These are phyloP conservation scores for Sclerotinia glacialis DNA, from an alignment of 2,329 filamentous ascomycete species.

Conservation along the genomic window DNA sequence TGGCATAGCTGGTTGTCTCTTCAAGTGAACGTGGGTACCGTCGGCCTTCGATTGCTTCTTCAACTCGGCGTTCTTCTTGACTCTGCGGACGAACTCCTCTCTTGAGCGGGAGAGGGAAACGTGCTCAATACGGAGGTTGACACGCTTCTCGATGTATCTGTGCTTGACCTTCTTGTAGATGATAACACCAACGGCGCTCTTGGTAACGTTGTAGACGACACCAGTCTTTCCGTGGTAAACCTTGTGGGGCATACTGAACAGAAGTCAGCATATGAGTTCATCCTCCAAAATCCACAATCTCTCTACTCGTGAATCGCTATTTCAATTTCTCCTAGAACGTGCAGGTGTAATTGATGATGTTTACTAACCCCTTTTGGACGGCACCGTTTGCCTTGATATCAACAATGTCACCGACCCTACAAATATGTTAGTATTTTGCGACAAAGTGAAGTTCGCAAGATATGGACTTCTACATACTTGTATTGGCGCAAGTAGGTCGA, in stretches of 20 bases:
- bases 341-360: neutral
- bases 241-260: slow-evolving; percentile 84
- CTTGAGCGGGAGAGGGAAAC: slow-evolving; percentile 89
- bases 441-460: neutral
- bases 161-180: slow-evolving; percentile 99
- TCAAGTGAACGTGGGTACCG: slow-evolving; percentile 84
- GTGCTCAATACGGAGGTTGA: slow-evolving; percentile 99
- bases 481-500: slow-evolving; percentile 94
- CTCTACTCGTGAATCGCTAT: neutral
- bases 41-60: slow-evolving; percentile 91
- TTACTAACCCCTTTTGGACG: slow-evolving; percentile 89
- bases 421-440: slow-evolving; percentile 45
- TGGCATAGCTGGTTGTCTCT: slow-evolving; percentile 81
- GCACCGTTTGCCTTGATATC: slow-evolving; percentile 99
- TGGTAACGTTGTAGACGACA: slow-evolving; percentile 98
- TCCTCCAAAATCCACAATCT: neutral
- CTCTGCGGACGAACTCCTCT: slow-evolving; percentile 92
- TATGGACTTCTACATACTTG: slow-evolving; percentile 56
- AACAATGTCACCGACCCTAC: slow-evolving; percentile 93
- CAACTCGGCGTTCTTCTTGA: slow-evolving; percentile 92
- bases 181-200: slow-evolving; percentile 96
- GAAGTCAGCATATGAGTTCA: slow-evolving; percentile 15
- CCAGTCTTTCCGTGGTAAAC: slow-evolving; percentile 99
- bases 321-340: neutral
- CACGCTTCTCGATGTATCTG: slow-evolving; percentile 99